A percentile compares a stretch with the other conserved stretches of the same genome.
Conservation (phyloP, 179 eudicot genomes). For the Camellia oleifera region DNA sequence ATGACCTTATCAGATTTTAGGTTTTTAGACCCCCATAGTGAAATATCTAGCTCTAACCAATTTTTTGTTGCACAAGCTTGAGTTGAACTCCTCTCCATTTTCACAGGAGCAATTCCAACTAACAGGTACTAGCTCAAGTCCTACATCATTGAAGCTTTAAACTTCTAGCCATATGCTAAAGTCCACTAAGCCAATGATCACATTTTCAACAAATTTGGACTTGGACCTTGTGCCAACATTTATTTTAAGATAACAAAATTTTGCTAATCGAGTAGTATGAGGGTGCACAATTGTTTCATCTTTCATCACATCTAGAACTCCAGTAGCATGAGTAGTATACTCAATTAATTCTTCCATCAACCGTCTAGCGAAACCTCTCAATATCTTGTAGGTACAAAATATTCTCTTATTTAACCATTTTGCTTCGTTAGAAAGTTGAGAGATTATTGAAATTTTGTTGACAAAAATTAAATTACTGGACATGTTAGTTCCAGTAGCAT, state of each 20-base stretch:
- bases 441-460: neutral
- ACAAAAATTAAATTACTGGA: neutral
- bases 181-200: neutral
- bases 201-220: neutral
- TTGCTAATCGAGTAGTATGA: neutral
- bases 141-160: neutral
- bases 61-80: too few species aligned
- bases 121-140: too few species aligned
- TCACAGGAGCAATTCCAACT: too few species aligned
- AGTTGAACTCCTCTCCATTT: too few species aligned
- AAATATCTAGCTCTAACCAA: too few species aligned
- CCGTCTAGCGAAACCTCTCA: neutral
- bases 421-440: neutral
- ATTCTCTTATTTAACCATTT: neutral
- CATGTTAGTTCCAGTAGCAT: too few species aligned
- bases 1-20: too few species aligned
- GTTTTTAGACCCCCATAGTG: too few species aligned
- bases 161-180: neutral
- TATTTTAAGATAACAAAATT: neutral
- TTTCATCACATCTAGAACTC: neutral
- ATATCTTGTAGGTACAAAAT: neutral
- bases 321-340: neutral
- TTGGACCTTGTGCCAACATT: neutral
- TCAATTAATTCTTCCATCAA: neutral
- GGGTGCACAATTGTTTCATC: neutral